Conservation (phyloP, 768 basidiomycete species). For the Boletus vinaceobasis region DNA sequence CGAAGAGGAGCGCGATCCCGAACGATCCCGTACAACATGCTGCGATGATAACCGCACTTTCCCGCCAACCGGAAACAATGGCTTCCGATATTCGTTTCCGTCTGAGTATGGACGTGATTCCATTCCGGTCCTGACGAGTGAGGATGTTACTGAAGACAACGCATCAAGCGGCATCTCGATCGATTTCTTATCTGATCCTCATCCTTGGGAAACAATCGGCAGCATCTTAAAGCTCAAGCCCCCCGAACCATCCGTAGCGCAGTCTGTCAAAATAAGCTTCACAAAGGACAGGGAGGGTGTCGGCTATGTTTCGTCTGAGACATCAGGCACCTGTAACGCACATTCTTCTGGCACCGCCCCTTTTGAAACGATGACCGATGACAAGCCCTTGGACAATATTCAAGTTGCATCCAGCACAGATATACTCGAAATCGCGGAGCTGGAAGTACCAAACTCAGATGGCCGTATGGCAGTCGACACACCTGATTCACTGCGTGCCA, state of each 20-base stretch:
- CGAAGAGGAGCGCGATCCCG: background rate
- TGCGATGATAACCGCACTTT: background rate
- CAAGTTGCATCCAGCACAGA: background rate
- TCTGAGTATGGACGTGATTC: background rate
- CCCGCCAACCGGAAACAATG: background rate
- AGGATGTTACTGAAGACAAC: background rate
- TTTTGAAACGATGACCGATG: background rate
- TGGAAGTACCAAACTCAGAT: conserved; percentile 1
- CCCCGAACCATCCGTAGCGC: background rate
- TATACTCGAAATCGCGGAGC: background rate
- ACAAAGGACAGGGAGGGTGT: conserved; percentile 28
- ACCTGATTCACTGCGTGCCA: background rate
- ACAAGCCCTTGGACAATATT: background rate
- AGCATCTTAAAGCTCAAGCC: conserved; percentile 21
- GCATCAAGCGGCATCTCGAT: conserved; percentile 8
- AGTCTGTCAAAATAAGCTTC: conserved; percentile 8
- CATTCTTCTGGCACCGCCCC: background rate
- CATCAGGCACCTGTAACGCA: background rate
- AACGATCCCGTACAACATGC: background rate
- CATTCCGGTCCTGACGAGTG: background rate
- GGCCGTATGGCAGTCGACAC: background rate
- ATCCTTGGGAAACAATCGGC: conserved; percentile 32
- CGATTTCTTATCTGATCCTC: conserved; percentile 29
- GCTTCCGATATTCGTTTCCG: background rate
- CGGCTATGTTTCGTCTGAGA: conserved; percentile 13